Evolutionary conservation across 2,329 filamentous ascomycete genomes (phyloP).

Genomic region (Trematosphaeria pertusa): DNA sequence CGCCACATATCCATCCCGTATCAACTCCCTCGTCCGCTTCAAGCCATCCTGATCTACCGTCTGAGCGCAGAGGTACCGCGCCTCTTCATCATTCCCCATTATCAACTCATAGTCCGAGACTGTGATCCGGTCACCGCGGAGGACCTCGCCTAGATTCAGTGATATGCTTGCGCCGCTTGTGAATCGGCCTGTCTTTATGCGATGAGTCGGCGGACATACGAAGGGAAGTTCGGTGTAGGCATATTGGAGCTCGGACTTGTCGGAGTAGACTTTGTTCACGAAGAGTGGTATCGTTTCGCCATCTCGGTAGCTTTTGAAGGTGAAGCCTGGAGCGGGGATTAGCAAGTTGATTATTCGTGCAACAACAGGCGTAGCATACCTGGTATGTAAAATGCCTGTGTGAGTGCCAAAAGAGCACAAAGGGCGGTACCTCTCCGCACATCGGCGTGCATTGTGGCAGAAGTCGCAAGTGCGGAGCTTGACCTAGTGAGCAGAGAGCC

Average conservation of each 20-base stretch:
- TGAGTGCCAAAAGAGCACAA: constrained; percentile 45
- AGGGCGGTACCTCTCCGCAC: constrained; percentile 15
- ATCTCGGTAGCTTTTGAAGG: constrained; percentile 78
- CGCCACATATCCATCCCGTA: constrained; percentile 81
- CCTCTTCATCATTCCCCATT: constrained; percentile 78
- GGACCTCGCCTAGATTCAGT: constrained; percentile 84
- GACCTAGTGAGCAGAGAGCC: no score
- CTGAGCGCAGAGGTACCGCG: constrained; percentile 74
- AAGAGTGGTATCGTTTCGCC: constrained; percentile 82
- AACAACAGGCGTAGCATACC: constrained; percentile 58
- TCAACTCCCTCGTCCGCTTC: constrained; percentile 72
- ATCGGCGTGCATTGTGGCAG: constrained; percentile 26
- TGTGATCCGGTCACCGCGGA: constrained; percentile 85
- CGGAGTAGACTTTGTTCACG: constrained; percentile 91
- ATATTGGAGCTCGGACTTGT: constrained; percentile 89
- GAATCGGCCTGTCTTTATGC: constrained; percentile 69
- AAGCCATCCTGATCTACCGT: constrained; percentile 70
- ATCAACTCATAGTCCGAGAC: constrained; percentile 82
- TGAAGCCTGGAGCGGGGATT: constrained; percentile 67
- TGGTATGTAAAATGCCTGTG: constrained; percentile 82
- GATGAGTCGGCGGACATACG: constrained; percentile 79
- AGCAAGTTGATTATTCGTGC: background rate
- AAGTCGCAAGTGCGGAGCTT: background rate
- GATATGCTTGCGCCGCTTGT: constrained; percentile 79
- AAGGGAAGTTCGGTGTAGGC: constrained; percentile 89